Evolutionary conservation across 257 asterid genomes (phyloP), one percentile per base, ranked within the genome.

Genomic region (Solanum lycopersicoides): DNA sequence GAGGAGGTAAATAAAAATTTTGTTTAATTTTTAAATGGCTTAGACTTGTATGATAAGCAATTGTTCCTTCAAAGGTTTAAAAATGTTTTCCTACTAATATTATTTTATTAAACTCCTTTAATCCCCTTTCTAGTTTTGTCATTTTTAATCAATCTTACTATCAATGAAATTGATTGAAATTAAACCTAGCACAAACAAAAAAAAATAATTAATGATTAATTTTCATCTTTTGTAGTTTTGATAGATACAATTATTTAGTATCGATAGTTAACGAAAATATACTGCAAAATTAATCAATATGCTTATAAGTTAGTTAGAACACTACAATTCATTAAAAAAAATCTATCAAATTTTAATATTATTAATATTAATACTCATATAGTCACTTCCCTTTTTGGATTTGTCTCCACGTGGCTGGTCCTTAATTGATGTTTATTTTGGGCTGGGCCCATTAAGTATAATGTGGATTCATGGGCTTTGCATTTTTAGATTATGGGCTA

Each of bases 221-320:
- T 56, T 3, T 56, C 65, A 1, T 56, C 0, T 20, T 2, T 56
- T 56, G 0, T 56, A 56, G 0, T 56, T 18, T 3, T 18, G 11
- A 56, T 18, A 7, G 4, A 56, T 18, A 56, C 7, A 56, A 2
- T 56, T 56, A 3, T 2, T 56, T 56, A 56, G 1, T 56, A 56
- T 7, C 1, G 3, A 0, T 0, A 3, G 2, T 56, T 0, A 56
- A 18, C 1, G 2, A 18, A 53, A 53, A 0, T n/a, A n/a, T n/a
- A n/a, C n/a, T n/a, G n/a, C n/a, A n/a, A 2, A 18, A 53, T 53
- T 53, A 53, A 2, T 53, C 10, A 0, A 16, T 53, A 53, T 53
- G 9, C 21, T 15, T 15, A 15, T 53, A 0, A 53, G 60, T 53
- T 50, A 50, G 21, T 50, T 50, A 0, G 21, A n/a, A n/a, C n/a